Base-by-base conservation (phyloP, 768 basidiomycete species). In the Cyclocybe aegerita region DNA sequence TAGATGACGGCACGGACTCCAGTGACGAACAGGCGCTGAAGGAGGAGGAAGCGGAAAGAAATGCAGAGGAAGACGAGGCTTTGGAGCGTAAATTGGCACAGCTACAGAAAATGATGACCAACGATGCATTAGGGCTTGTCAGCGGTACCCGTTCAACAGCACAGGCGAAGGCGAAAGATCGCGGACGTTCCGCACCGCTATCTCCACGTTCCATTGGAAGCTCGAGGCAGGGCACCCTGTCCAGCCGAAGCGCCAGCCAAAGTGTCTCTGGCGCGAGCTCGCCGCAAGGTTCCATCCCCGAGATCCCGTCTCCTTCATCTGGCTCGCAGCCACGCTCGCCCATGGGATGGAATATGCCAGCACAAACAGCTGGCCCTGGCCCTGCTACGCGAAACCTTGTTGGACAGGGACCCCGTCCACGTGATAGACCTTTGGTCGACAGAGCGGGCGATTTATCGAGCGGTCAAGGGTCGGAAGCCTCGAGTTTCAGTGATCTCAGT, bases 401-500 rank as follows among this genome's bases (percentile, higher is more conserved):
- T n/a, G 74, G 80, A 7, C 76, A 78, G 50, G 66, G 71, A 7
- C 76, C 80, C 52, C 72, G 78, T 51, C 66, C 72, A 46, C 73
- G 77, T 14, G 75, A 81, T 58, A 70, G 73, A 23, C 70, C 77
- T 31, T 59, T 74, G 47, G 70, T 71, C 44, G 75, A 66, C 49
- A 70, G 73, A 33, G 70, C 65, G 34, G 80, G 79, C 56, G 81
- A 85, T 49, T 75, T 80, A 48, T 76, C 76, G 39, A 87, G 86
- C 57, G 81, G 73, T 55, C 78, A 86, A 43, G 82, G 83, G 2
- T 91, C 89, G 16, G 82, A 85, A 38, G 81, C 89, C 0, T 91
- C 90, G 5, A 80, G 91, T 65, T 91, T 93, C 59, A 93, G 90
- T 60, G 91, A 93, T 61, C 61, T 93, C 39, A 93, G 91, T 59